Evolutionary conservation across 768 basidiomycete genomes (phyloP), one percentile per base, ranked within the genome.

Genomic region (Boletus patriciae): DNA sequence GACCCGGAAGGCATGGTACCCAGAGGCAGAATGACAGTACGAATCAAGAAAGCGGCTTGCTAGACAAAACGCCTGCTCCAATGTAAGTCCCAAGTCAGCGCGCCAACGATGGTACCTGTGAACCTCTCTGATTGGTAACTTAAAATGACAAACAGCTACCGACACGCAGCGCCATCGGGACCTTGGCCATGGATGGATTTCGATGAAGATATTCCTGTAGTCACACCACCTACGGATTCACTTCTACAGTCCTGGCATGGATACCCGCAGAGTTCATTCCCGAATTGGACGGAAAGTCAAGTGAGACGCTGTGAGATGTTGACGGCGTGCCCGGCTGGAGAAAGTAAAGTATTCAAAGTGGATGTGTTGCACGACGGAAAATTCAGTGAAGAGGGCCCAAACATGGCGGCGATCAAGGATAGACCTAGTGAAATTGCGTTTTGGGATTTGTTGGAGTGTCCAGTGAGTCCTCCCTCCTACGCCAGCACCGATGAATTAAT

Each of bases 131-230:
- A 33, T 44, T 46, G 43, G 25, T 12, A 29, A 44, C 38, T 56
- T 12, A 21, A 46, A 46, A 18, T n/a, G 18, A n/a, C 38, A n/a
- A n/a, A 42, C 45, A 72, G 70, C 25, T 67, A 76, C 49, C 66
- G 76, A 3, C 76, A 77, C 23, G 75, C 70, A 18, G 65, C 74
- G 15, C 76, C 76, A 4, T 74, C 71, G 4, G 76, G 76, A 6
- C 76, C 76, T 23, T 77, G 76, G 76, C 76, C 76, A 7, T 77
- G 74, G 67, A 71, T 77, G 62, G 76, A 77, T 58, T 66, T 77
- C 19, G 70, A 73, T 46, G 68, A 58, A 45, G 72, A 68, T 54
- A 42, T 62, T 25, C 66, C 50, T 1, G 2, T 18, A 0, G 58
- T 61, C 4, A 7, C 27, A 1, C 18, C 42, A 18, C 6, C 18